Conservation (phyloP, 345 rosid species). For the Anacardium occidentale region DNA sequence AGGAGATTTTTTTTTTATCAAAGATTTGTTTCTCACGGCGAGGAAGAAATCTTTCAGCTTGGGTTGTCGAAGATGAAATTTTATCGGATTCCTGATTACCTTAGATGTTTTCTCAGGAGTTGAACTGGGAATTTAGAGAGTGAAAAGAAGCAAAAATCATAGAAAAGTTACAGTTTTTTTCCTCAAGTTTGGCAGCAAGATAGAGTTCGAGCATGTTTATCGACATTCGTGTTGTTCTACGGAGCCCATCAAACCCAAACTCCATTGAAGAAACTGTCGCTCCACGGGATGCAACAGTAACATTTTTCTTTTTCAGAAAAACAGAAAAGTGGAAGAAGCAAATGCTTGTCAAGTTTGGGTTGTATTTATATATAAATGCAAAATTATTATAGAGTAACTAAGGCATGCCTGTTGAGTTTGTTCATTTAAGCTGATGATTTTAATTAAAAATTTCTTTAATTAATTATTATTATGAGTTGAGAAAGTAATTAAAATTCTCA, state of each 20-base stretch:
- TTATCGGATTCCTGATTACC: slow-evolving; percentile 24
- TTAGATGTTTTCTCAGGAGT: slow-evolving; percentile 7
- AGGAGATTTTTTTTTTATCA: neutral
- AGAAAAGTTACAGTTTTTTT: slow-evolving; percentile 15
- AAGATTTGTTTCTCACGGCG: slow-evolving; percentile 10
- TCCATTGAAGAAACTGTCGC: slow-evolving; percentile 20
- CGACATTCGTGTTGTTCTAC: slow-evolving; percentile 6
- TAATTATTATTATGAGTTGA: no score
- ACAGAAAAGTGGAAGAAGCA: neutral
- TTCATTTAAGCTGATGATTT: neutral
- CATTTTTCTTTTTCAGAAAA: slow-evolving; percentile 10
- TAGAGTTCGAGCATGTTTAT: slow-evolving; percentile 22
- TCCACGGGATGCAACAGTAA: slow-evolving; percentile 23
- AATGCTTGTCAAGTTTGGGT: slow-evolving; percentile 19
- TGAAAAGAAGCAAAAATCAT: slow-evolving; percentile 10
- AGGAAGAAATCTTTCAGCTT: slow-evolving; percentile 30
- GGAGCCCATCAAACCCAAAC: slow-evolving; percentile 25
- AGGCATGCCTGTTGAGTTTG: slow-evolving; percentile 12
- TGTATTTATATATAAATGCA: slow-evolving; percentile 25
- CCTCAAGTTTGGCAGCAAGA: slow-evolving; percentile 17
- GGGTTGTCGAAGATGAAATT: slow-evolving; percentile 42
- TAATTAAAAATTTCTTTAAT: no score
- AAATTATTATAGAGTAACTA: slow-evolving; percentile 5
- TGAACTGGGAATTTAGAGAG: slow-evolving; percentile 16
- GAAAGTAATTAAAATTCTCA: no score